These are phyloP conservation scores for Tardiomyces depauwii DNA, from an alignment of 1,139 yeast species.

Conservation along the genomic window DNA sequence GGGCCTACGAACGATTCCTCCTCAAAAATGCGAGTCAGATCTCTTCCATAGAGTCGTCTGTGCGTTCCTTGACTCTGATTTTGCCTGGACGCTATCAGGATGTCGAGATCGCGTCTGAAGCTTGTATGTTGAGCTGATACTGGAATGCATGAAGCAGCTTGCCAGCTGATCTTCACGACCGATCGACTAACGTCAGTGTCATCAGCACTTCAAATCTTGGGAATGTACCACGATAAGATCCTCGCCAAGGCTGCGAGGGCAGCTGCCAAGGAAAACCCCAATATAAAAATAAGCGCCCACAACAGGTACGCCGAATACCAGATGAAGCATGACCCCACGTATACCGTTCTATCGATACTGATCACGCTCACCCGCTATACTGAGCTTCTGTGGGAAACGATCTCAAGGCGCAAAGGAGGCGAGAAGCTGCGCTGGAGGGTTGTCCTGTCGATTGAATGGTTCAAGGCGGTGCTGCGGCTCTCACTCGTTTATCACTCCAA, in stretches of 20 bases:
- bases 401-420: conserved; percentile 20
- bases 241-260: conserved; percentile 22
- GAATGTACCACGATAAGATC: conserved; percentile 29
- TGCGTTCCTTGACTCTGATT: conserved; percentile 27
- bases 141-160: too few species aligned
- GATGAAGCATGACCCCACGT: conserved; percentile 15
- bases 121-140: background rate
- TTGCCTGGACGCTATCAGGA: conserved; percentile 32
- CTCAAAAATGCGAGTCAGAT: conserved; percentile 25
- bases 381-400: conserved; percentile 30
- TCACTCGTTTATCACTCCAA: conserved; percentile 19
- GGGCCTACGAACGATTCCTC: background rate
- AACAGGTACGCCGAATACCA: conserved; percentile 24
- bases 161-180: too few species aligned
- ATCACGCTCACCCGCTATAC: conserved; percentile 26
- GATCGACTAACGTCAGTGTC: conserved; percentile 13
- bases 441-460: conserved; percentile 23
- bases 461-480: conserved; percentile 26
- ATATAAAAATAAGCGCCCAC: conserved; percentile 16
- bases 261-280: conserved; percentile 11
- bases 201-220: conserved; percentile 26
- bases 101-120: conserved; percentile 28
- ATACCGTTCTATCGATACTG: conserved; percentile 21
- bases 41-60: conserved; percentile 27
- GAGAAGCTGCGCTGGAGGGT: conserved; percentile 22